Evolutionary conservation across 495 filamentous ascomycete genomes (phyloP), one percentile per base, ranked within the genome.

Genomic region (Aspergillus cristatus): DNA sequence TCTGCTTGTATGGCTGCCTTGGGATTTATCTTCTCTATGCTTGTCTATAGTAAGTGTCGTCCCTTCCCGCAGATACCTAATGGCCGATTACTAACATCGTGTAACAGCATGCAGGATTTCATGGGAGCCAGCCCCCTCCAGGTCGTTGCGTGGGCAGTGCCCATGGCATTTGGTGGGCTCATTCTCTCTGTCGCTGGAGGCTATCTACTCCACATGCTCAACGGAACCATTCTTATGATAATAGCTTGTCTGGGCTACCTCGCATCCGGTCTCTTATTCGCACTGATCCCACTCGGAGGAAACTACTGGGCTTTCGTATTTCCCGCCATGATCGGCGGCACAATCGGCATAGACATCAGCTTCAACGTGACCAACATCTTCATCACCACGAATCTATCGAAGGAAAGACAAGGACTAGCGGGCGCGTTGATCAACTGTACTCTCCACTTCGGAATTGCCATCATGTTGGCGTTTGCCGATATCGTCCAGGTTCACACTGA

Each of bases 361-460:
- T 94, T 81, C 67, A 87, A 84, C 47, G 68, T 94, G 6, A 74
- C 82, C 26, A 91, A 87, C 50, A 77, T 94, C 32, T 93, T 91
- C 54, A 82, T 90, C 53, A 88, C 83, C 0, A 84, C 82, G 1
- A 74, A 72, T 4, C 64, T 91, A 47, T 81, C 85, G 0, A 68
- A 72, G 28, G 64, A 71, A 7, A 70, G 75, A 28, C 87, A 94
- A 54, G 85, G 84, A 1, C 66, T 88, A 0, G 85, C 85, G 0
- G 87, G 86, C 0, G 86, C 79, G 0, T 54, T 82, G 34, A 75
- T 79, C 47, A 79, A 81, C 45, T 71, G 64, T 35, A 65, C 75
- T 2, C 57, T 89, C 20, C 82, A 85, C 42, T 63, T 93, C n/a
- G 85, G 83, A n/a, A 86, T 91, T 42, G 81, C 84, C 1, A 76